Percentiles rank a stretch among this genome's conserved stretches.
Conservation (phyloP, 306 rosid species). For the Vicia villosa region DNA sequence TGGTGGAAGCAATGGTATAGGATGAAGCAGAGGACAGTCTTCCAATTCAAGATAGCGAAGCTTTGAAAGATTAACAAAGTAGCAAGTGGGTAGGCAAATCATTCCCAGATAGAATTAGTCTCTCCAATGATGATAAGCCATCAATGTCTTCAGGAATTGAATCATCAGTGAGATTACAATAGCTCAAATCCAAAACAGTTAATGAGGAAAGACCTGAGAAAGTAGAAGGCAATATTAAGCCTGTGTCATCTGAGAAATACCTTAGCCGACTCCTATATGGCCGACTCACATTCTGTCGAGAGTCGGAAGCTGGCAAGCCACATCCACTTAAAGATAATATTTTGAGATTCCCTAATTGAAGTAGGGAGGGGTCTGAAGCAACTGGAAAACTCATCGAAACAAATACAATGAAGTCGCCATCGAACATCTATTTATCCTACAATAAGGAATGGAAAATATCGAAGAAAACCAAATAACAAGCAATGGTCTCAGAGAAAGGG, state of each 20-base stretch:
- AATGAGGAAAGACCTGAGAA: conserved; percentile 1
- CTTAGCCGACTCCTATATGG: neutral
- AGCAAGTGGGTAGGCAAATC: neutral
- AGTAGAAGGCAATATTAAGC: neutral
- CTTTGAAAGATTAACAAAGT: conserved; percentile 31
- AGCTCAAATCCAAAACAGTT: conserved; percentile 17
- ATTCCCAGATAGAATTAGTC: conserved; percentile 28
- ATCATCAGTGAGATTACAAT: conserved; percentile 20
- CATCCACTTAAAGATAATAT: neutral
- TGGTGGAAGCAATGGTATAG: conserved; percentile 8
- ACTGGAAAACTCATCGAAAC: too few relatives aligned
- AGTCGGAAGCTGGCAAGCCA: neutral
- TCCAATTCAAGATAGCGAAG: conserved; percentile 27
- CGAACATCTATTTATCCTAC: too few relatives aligned
- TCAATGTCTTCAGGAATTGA: neutral
- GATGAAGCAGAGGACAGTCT: neutral
- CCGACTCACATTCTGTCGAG: neutral
- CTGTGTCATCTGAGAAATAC: neutral
- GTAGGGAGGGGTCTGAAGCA: conserved; percentile 1
- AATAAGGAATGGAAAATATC: too few relatives aligned
- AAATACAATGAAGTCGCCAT: too few relatives aligned
- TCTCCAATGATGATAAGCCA: conserved; percentile 27
- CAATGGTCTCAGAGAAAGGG: too few relatives aligned
- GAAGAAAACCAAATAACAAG: too few relatives aligned
- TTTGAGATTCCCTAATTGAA: conserved; percentile 2